Percentiles rank a stretch among this genome's conserved stretches.
phyloP scores from a whole-genome alignment of 2,329 filamentous ascomycete species.

The Fusarium hainanense region DNA sequence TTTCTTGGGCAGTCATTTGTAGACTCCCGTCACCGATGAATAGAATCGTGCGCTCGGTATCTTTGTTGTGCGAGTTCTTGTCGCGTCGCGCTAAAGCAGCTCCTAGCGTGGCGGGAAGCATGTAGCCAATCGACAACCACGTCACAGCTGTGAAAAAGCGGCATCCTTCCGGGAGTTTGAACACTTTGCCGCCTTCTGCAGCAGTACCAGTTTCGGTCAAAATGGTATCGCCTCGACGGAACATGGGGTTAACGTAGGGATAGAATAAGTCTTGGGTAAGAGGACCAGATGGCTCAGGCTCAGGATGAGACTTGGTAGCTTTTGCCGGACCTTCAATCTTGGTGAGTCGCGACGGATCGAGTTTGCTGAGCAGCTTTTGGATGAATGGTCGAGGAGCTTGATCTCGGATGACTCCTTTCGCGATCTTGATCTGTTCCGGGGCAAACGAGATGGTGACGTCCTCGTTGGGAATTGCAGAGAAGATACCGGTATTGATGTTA shows the following conservation, averaged over 20 bases:
- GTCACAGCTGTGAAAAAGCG: slow-evolving; percentile 16
- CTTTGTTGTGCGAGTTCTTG: neutral
- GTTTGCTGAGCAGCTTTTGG: neutral
- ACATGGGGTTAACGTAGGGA: slow-evolving; percentile 13
- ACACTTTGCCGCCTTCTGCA: slow-evolving; percentile 14
- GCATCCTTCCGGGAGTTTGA: neutral
- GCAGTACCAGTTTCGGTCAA: slow-evolving; percentile 22
- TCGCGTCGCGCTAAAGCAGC: slow-evolving; percentile 10
- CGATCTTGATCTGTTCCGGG: slow-evolving; percentile 1
- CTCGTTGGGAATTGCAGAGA: slow-evolving; percentile 4
- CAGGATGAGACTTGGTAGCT: neutral
- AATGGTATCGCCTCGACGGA: neutral
- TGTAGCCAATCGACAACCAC: slow-evolving; percentile 23
- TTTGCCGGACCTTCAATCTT: neutral
- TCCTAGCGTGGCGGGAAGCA: slow-evolving; percentile 20
- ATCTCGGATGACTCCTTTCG: neutral
- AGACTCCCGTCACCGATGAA: slow-evolving; percentile 21
- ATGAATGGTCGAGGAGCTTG: neutral
- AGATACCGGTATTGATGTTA: slow-evolving; percentile 18
- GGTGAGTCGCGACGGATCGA: slow-evolving; percentile 1
- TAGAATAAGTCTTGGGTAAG: slow-evolving; percentile 10
- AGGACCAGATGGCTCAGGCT: neutral
- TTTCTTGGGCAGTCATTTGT: slow-evolving; percentile 19
- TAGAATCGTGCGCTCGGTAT: slow-evolving; percentile 2
- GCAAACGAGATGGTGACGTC: slow-evolving; percentile 1